Percentiles rank a stretch among this genome's conserved stretches.
These are phyloP conservation scores for Suillus spraguei DNA, from an alignment of 768 basidiomycete genomes.

Conservation along the genomic window DNA sequence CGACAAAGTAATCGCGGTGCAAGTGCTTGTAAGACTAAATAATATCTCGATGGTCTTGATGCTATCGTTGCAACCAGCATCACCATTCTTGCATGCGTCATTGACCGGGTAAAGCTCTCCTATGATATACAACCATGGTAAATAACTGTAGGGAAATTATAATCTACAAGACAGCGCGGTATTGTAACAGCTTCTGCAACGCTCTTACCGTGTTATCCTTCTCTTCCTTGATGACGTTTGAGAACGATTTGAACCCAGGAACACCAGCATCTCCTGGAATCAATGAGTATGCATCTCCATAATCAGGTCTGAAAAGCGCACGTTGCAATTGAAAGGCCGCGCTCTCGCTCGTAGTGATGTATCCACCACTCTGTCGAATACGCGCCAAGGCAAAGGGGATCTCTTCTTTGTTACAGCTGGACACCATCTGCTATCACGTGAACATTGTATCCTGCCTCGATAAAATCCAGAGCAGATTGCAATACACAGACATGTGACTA, in stretches of 20 bases:
- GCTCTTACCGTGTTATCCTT: slow-evolving; percentile 58
- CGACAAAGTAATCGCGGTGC: not conserved
- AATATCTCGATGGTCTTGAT: not conserved
- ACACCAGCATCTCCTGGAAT: slow-evolving; percentile 57
- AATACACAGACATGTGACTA: slow-evolving; percentile 90
- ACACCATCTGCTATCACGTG: slow-evolving; percentile 85
- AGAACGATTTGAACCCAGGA: slow-evolving; percentile 72
- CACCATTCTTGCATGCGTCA: not conserved
- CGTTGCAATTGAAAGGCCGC: slow-evolving; percentile 77
- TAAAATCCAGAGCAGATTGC: slow-evolving; percentile 77
- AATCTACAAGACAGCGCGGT: slow-evolving; percentile 17
- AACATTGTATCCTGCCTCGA: slow-evolving; percentile 50
- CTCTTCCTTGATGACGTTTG: slow-evolving; percentile 74
- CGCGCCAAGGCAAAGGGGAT: slow-evolving; percentile 71
- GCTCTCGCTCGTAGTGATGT: slow-evolving; percentile 82
- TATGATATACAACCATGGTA: not conserved
- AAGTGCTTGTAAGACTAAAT: not conserved
- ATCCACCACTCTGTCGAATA: slow-evolving; percentile 73
- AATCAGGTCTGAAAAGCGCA: slow-evolving; percentile 27
- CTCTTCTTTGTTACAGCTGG: slow-evolving; percentile 80
- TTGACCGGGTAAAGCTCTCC: not conserved
- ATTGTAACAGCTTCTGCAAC: slow-evolving; percentile 35
- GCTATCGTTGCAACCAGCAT: not conserved
- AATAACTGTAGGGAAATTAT: not conserved
- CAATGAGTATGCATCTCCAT: slow-evolving; percentile 18